A percentile compares a stretch with the other conserved stretches of the same genome.
Evolutionary conservation across 208 protist species (phyloP).

Genomic region (Trypanosoma brucei): DNA sequence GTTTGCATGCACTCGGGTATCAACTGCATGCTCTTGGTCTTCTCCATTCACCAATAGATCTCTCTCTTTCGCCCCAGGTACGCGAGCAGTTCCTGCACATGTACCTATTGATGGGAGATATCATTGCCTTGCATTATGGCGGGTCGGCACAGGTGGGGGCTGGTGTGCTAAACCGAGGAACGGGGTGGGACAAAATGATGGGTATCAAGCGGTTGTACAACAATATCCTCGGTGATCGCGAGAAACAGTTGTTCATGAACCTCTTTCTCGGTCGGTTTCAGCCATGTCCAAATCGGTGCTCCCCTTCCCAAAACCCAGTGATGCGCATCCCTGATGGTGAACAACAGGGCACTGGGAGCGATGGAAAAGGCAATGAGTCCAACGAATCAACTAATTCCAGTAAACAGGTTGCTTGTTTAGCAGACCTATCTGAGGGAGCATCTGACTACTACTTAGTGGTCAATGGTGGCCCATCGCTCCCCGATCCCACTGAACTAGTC

Average conservation of each 20-base stretch:
- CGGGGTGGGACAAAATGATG: slow-evolving; percentile 85
- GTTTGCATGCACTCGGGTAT: slow-evolving; percentile 63
- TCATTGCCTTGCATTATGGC: slow-evolving; percentile 85
- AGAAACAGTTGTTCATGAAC: slow-evolving; percentile 76
- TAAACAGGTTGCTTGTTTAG: slow-evolving; percentile 8
- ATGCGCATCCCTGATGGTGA: slow-evolving; percentile 13
- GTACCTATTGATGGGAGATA: slow-evolving; percentile 79
- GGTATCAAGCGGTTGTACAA: slow-evolving; percentile 81
- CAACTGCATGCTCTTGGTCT: slow-evolving; percentile 57
- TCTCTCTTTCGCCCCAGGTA: slow-evolving; percentile 37
- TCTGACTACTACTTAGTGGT: slow-evolving; percentile 64
- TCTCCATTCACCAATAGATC: slow-evolving; percentile 33
- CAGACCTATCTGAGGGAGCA: slow-evolving; percentile 31
- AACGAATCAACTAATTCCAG: neutral
- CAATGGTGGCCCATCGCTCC: slow-evolving; percentile 27
- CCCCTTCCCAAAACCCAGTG: slow-evolving; percentile 11
- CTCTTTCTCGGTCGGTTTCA: slow-evolving; percentile 80
- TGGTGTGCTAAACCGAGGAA: slow-evolving; percentile 76
- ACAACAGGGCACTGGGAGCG: neutral
- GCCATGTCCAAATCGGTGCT: slow-evolving; percentile 20
- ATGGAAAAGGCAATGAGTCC: neutral
- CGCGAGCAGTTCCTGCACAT: slow-evolving; percentile 65
- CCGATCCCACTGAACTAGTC: slow-evolving; percentile 11
- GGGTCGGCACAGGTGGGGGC: slow-evolving; percentile 83
- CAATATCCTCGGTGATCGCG: slow-evolving; percentile 76